Conservation (phyloP, 1,284 basidiomycete species). For the Tilletia horrida region DNA sequence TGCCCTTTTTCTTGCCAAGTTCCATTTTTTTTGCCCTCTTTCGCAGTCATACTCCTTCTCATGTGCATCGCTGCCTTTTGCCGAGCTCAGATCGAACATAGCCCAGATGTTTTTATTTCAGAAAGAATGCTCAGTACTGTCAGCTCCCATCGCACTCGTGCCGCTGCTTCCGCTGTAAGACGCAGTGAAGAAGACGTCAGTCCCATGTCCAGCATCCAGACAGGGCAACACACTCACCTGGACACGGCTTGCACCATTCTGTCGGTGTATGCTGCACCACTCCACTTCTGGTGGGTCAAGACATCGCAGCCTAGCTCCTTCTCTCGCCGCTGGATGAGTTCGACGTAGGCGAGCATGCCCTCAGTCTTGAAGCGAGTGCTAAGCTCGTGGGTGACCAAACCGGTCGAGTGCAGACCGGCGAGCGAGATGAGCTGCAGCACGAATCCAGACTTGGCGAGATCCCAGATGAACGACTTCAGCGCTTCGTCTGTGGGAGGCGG, state of each 20-base stretch:
- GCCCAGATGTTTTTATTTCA: slow-evolving; percentile 1
- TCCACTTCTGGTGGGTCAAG: slow-evolving; percentile 54
- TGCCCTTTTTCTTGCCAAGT: too few species aligned
- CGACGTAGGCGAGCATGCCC: slow-evolving; percentile 54
- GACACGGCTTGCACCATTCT: slow-evolving; percentile 50
- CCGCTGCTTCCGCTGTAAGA: slow-evolving; percentile 36
- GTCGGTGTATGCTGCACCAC: slow-evolving; percentile 50
- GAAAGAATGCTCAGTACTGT: slow-evolving; percentile 43
- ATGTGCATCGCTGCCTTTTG: too few species aligned
- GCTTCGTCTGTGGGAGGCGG: slow-evolving; percentile 21
- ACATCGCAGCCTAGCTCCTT: slow-evolving; percentile 52
- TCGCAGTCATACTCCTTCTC: too few species aligned
- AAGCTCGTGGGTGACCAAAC: slow-evolving; percentile 48
- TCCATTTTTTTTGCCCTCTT: too few species aligned
- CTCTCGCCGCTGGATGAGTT: slow-evolving; percentile 51
- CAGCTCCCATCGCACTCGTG: slow-evolving; percentile 49
- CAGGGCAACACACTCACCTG: slow-evolving; percentile 16
- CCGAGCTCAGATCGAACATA: too few species aligned
- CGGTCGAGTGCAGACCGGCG: slow-evolving; percentile 51
- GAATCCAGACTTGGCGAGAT: slow-evolving; percentile 50
- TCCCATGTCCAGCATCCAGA: too few species aligned
- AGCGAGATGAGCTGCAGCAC: slow-evolving; percentile 55
- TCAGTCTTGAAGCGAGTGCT: slow-evolving; percentile 63
- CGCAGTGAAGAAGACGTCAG: neutral
- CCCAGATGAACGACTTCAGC: slow-evolving; percentile 54